A percentile compares a stretch with the other conserved stretches of the same genome.
phyloP scores from a whole-genome alignment of 2,329 filamentous ascomycete species.

The Clathrospora elynae region DNA sequence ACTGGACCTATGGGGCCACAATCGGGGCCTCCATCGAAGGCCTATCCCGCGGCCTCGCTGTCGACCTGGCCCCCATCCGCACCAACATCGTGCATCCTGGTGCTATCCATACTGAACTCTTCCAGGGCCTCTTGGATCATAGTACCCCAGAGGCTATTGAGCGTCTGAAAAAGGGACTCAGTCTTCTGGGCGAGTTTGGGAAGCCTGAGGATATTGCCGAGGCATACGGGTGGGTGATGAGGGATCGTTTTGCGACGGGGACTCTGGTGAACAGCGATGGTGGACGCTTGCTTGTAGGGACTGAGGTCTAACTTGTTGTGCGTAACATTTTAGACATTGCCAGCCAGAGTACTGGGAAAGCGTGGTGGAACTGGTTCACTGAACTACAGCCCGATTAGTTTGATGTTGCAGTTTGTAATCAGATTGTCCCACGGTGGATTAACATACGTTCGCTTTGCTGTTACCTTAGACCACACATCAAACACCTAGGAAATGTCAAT shows the following conservation, averaged over 20 bases:
- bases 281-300: conserved; percentile 38
- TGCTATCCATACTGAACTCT: conserved; percentile 50
- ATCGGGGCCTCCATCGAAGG: conserved; percentile 38
- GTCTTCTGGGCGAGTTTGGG: conserved; percentile 32
- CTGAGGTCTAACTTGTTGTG: too few species aligned
- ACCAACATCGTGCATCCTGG: conserved; percentile 53
- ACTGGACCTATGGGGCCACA: conserved; percentile 40
- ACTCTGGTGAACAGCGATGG: conserved; percentile 44
- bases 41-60: conserved; percentile 46
- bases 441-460: too few species aligned
- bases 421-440: too few species aligned
- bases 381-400: too few species aligned
- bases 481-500: conserved; percentile 16
- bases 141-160: conserved; percentile 22
- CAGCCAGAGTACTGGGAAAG: too few species aligned
- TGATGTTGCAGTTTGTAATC: too few species aligned
- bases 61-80: conserved; percentile 51
- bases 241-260: conserved; percentile 50
- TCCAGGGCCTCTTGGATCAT: conserved; percentile 31
- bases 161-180: conserved; percentile 22
- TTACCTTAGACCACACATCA: too few species aligned
- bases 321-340: too few species aligned
- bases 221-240: conserved; percentile 54
- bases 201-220: conserved; percentile 50
- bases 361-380: too few species aligned